Conservation (phyloP, 495 filamentous ascomycete species). For the Hyaloscypha bicolor region DNA sequence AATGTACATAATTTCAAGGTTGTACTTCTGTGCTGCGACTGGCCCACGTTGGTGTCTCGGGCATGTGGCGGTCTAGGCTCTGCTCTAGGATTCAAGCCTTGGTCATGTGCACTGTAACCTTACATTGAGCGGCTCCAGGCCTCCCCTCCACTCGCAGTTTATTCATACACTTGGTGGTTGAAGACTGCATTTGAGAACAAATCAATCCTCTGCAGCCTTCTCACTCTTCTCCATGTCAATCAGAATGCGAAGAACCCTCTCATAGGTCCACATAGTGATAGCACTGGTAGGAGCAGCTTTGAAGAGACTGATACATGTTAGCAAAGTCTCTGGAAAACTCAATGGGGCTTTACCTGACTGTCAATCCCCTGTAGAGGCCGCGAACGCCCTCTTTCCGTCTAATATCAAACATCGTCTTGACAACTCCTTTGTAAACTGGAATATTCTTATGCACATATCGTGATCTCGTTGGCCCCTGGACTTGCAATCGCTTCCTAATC, state of each 20-base stretch:
- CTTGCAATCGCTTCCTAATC: slow-evolving; percentile 89
- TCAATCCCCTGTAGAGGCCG: slow-evolving; percentile 86
- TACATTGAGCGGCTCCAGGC: too few relatives aligned
- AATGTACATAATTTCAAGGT: background rate
- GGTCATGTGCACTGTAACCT: too few relatives aligned
- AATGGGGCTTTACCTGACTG: slow-evolving; percentile 57
- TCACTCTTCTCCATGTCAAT: slow-evolving; percentile 42
- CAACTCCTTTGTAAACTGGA: slow-evolving; percentile 75
- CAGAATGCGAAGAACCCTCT: slow-evolving; percentile 64
- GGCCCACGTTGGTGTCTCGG: background rate
- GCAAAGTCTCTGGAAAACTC: background rate
- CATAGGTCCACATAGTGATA: slow-evolving; percentile 99
- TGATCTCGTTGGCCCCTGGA: slow-evolving; percentile 83
- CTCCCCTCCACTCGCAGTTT: too few relatives aligned
- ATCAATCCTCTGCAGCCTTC: background rate
- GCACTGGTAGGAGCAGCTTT: slow-evolving; percentile 96
- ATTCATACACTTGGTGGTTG: background rate
- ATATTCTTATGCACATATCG: slow-evolving; percentile 87
- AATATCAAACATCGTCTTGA: slow-evolving; percentile 65
- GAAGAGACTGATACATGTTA: slow-evolving; percentile 51
- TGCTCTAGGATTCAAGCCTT: background rate
- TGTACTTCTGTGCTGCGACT: background rate
- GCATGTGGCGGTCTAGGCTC: background rate
- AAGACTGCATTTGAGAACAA: background rate
- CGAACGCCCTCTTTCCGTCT: slow-evolving; percentile 70